These are phyloP conservation scores for Macrophomina pseudophaseolina DNA, from an alignment of 2,329 filamentous ascomycete genomes.

Conservation along the genomic window DNA sequence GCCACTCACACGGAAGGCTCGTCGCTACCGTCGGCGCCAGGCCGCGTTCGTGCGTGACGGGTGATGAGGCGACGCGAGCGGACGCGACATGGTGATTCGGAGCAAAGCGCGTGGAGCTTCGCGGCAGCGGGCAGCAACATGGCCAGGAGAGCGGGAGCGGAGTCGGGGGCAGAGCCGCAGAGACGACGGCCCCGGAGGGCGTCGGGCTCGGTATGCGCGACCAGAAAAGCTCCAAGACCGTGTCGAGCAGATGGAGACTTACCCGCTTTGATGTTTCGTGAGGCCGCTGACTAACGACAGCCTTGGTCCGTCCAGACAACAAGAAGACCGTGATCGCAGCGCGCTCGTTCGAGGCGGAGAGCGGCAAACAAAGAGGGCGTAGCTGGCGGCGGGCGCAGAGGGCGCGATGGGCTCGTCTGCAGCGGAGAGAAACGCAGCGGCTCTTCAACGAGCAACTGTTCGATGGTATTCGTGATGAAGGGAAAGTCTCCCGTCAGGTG, in stretches of 20 bases:
- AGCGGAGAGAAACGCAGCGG: neutral
- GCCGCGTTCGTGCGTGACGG: conserved; percentile 8
- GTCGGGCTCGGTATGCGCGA: neutral
- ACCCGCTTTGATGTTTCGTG: conserved; percentile 26
- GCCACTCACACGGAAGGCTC: conserved; percentile 16
- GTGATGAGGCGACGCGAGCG: conserved; percentile 13
- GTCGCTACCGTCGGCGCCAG: conserved; percentile 5
- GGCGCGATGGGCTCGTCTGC: neutral
- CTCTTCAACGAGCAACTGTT: conserved; percentile 9
- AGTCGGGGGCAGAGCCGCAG: neutral
- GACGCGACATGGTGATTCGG: conserved; percentile 20
- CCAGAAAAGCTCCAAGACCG: conserved; percentile 13
- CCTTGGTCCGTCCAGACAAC: conserved; percentile 20
- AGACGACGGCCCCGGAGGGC: neutral
- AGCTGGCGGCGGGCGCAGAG: neutral
- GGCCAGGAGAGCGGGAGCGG: neutral
- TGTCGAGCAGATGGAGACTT: conserved; percentile 24
- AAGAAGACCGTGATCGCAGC: conserved; percentile 17
- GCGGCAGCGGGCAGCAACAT: conserved; percentile 2
- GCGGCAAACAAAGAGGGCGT: neutral
- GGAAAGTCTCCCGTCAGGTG: neutral
- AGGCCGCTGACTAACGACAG: conserved; percentile 24
- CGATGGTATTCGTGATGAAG: conserved; percentile 13
- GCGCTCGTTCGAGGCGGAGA: neutral
- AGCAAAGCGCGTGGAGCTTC: conserved; percentile 23